Percentiles rank a stretch among this genome's conserved stretches.
These are phyloP conservation scores for Plectosphaerella cucumerina DNA, from an alignment of 2,329 filamentous ascomycete genomes.

Conservation along the genomic window DNA sequence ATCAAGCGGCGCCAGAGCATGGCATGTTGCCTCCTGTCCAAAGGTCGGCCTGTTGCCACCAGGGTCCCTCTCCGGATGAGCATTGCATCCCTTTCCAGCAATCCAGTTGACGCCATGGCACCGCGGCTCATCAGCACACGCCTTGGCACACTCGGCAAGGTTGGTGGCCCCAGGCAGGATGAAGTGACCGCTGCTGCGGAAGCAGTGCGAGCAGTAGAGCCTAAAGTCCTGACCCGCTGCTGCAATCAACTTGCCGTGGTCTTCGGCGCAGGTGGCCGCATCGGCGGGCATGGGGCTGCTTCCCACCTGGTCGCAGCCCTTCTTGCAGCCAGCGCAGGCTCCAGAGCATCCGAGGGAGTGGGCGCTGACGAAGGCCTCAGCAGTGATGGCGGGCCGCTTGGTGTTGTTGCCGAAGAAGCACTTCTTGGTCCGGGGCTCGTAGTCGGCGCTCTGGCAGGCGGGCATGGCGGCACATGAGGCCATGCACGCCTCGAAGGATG, in stretches of 20 bases:
- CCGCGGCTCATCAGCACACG: slow-evolving; percentile 1
- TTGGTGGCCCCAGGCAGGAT: not conserved
- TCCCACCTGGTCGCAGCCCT: not conserved
- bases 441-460: slow-evolving; percentile 12
- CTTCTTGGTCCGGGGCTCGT: slow-evolving; percentile 10
- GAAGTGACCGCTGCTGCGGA: not conserved
- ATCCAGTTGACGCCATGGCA: slow-evolving; percentile 9
- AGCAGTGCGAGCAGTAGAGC: slow-evolving; percentile 6
- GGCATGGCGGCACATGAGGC: slow-evolving; percentile 9
- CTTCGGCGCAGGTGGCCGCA: not conserved
- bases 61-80: not conserved
- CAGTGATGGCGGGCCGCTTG: slow-evolving; percentile 9
- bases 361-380: slow-evolving; percentile 12
- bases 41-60: not conserved
- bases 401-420: slow-evolving; percentile 10
- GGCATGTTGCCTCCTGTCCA: not conserved
- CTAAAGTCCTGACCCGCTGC: slow-evolving; percentile 2
- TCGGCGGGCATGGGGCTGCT: not conserved
- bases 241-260: not conserved
- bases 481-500: slow-evolving; percentile 7
- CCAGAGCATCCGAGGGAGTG: slow-evolving; percentile 12
- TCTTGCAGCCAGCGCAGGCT: slow-evolving; percentile 9
- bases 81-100: not conserved
- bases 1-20: not conserved
- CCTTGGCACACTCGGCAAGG: slow-evolving; percentile 6